Conservation (phyloP, 2,329 filamentous ascomycete species). For the Penicillium occitanis region DNA sequence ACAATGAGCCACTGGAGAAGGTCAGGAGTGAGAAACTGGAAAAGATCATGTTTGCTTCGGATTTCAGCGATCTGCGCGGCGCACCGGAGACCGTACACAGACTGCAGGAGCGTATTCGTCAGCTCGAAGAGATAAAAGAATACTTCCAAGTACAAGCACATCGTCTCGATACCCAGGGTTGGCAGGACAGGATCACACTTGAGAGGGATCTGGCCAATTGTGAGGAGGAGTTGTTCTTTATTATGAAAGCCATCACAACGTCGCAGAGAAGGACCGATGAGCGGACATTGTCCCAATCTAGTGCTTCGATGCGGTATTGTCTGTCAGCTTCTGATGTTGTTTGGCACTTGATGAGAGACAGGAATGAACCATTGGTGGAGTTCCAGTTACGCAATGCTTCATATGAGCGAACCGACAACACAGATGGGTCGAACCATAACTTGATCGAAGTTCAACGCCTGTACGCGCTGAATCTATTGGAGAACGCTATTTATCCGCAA, state of each 20-base stretch:
- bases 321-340: slow-evolving; percentile 94
- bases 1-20: slow-evolving; percentile 94
- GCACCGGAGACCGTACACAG: slow-evolving; percentile 89
- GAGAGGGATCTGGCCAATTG: slow-evolving; percentile 85
- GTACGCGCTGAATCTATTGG: slow-evolving; percentile 83
- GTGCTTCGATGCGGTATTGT: slow-evolving; percentile 83
- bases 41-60: slow-evolving; percentile 97
- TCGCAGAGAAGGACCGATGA: slow-evolving; percentile 85
- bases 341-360: slow-evolving; percentile 91
- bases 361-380: slow-evolving; percentile 83
- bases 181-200: slow-evolving; percentile 84
- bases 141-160: slow-evolving; percentile 93
- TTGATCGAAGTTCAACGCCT: slow-evolving; percentile 84
- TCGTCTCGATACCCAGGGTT: slow-evolving; percentile 81
- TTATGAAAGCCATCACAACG: slow-evolving; percentile 99
- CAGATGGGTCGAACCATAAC: slow-evolving; percentile 94
- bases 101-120: slow-evolving; percentile 87
- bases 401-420: slow-evolving; percentile 95
- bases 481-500: slow-evolving; percentile 88
- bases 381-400: slow-evolving; percentile 87
- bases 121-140: slow-evolving; percentile 92
- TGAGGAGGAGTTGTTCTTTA: slow-evolving; percentile 97
- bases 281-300: slow-evolving; percentile 65
- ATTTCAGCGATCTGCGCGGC: slow-evolving; percentile 94
- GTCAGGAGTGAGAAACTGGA: slow-evolving; percentile 92